phyloP scores from a whole-genome alignment of 306 rosid genomes.

The Rosa lucieae region DNA sequence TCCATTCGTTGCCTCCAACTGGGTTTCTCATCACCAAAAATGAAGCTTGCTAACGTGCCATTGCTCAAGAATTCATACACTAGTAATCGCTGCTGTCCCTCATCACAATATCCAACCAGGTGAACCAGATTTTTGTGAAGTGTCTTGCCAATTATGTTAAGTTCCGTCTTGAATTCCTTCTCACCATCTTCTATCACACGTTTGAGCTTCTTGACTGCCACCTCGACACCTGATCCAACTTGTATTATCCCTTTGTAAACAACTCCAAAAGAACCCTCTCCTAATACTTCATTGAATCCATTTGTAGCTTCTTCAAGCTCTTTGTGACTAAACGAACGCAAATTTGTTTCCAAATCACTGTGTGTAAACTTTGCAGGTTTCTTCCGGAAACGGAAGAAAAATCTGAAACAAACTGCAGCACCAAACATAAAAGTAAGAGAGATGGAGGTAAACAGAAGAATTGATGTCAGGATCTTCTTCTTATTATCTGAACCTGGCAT shows the following conservation, averaged over 20 bases:
- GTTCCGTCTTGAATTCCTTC: slow-evolving; percentile 29
- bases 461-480: too few species aligned
- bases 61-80: background rate
- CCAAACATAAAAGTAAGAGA: too few species aligned
- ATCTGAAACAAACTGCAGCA: too few species aligned
- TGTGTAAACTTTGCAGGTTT: too few species aligned
- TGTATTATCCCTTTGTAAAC: slow-evolving; percentile 16
- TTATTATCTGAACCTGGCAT: too few species aligned
- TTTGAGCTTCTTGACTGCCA: slow-evolving; percentile 33
- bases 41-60: slow-evolving; percentile 25
- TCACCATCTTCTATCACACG: slow-evolving; percentile 3
- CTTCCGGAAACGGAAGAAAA: too few species aligned
- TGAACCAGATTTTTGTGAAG: slow-evolving; percentile 38
- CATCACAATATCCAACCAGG: slow-evolving; percentile 23
- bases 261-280: slow-evolving; percentile 36
- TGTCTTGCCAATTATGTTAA: slow-evolving; percentile 27
- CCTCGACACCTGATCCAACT: background rate
- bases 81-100: slow-evolving; percentile 13
- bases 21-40: slow-evolving; percentile 23
- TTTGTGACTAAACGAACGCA: slow-evolving; percentile 25
- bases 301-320: slow-evolving; percentile 37
- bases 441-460: too few species aligned
- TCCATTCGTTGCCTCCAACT: slow-evolving; percentile 26
- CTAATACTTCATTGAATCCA: slow-evolving; percentile 33
- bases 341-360: background rate